Base-by-base conservation (phyloP, 2,329 filamentous ascomycete genomes). In the Penicillium sp. region DNA sequence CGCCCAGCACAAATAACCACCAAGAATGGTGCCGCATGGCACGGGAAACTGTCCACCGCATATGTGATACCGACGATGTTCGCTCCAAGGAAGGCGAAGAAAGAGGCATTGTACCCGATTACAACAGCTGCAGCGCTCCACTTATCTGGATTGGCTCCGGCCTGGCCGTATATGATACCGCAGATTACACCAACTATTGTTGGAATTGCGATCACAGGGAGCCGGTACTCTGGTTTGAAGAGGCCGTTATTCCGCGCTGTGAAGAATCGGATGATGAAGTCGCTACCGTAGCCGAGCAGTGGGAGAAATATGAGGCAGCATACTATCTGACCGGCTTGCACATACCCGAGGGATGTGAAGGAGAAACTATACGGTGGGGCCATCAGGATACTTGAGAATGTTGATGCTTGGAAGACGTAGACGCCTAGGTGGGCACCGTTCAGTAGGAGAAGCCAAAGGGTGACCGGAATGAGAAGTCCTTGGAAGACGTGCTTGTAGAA, bases 61-160 rank as follows among this genome's bases (percentile, higher is more conserved):
- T 56, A 56, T 8, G 54, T 56, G 13, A 51, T 51, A 7, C 54
- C 54, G 7, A 56, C 51, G 13, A 56, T 51, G 9, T 51, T 51
- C 6, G 48, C 51, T 9, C 54, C 54, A 13, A 56, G 4, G 30
- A 56, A 54, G 2, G 54, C 51, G 23, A 56, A 56, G 44, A 32
- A 56, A 29, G 39, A 51, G 10, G 47, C 54, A 21, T 56, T 56
- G 24, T 49, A 56, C 3, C 43, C 29, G 15, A 54, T 40, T 2
- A 54, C 27, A 5, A 54, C 18, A 3, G 47, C 36, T 10, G 34
- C 34, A 4, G 40, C 39, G 17, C 41, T 51, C 51, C 51, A 56
- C n/a, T 39, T 46, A 4, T 34, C 33, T 2, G 51, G 51, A 21
- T 46, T 12, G 1, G 39, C 15, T 17, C 40, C 54, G 17, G 54